Percentiles rank a stretch among this genome's conserved stretches.
These are phyloP conservation scores for Dendryphion nanum DNA, from an alignment of 2,329 filamentous ascomycete genomes.

Conservation along the genomic window DNA sequence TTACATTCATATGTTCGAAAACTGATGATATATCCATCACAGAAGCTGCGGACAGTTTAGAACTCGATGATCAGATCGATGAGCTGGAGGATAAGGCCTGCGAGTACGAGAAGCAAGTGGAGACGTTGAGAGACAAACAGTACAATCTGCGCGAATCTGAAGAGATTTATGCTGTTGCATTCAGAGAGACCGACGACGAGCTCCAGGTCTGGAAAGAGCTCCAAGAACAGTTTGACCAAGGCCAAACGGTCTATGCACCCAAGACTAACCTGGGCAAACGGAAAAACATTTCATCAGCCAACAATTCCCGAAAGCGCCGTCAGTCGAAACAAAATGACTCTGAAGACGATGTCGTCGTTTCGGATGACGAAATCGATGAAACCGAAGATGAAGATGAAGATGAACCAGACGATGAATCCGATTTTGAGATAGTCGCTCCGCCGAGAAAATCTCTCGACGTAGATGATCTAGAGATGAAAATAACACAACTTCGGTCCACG, in stretches of 20 bases:
- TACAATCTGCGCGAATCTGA: conserved; percentile 34
- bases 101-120: conserved; percentile 14
- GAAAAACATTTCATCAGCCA: background rate
- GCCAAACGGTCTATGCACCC: conserved; percentile 46
- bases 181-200: conserved; percentile 42
- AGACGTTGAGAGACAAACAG: conserved; percentile 17
- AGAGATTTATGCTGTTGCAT: conserved; percentile 28
- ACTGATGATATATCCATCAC: conserved; percentile 59
- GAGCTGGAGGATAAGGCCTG: conserved; percentile 24
- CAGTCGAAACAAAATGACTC: conserved; percentile 33
- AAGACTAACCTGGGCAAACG: background rate
- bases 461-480: conserved; percentile 42
- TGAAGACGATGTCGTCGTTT: conserved; percentile 16
- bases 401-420: conserved; percentile 17
- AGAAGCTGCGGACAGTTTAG: conserved; percentile 43
- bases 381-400: conserved; percentile 24
- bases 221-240: conserved; percentile 38
- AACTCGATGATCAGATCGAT: conserved; percentile 32
- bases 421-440: no score
- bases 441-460: conserved; percentile 40
- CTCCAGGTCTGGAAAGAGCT: conserved; percentile 48
- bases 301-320: conserved; percentile 38
- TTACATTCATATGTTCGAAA: conserved; percentile 64
- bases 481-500: conserved; percentile 43
- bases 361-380: conserved; percentile 19